Evolutionary conservation across 192 early-diverging fungal species (phyloP).

Genomic region (Backusella tarrabulga): DNA sequence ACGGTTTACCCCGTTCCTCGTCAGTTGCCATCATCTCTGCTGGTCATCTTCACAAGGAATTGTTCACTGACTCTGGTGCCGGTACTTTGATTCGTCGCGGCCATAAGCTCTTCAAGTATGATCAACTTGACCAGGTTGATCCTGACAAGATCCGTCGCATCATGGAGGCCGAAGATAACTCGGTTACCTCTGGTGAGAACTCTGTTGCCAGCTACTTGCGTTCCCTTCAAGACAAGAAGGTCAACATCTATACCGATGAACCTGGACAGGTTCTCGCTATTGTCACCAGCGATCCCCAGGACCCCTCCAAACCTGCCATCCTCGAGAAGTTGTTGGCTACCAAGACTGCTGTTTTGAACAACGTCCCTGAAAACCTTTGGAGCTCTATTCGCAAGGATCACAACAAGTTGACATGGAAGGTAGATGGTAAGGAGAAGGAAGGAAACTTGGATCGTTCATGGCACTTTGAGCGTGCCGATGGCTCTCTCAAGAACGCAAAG

Average conservation of each 20-base stretch:
- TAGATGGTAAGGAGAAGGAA: conserved; percentile 58
- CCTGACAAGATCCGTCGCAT: conserved; percentile 78
- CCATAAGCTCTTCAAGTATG: conserved; percentile 79
- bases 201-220: conserved; percentile 77
- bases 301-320: conserved; percentile 52
- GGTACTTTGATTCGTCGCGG: conserved; percentile 97
- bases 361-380: conserved; percentile 97
- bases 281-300: conserved; percentile 53
- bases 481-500: conserved; percentile 63
- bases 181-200: conserved; percentile 59
- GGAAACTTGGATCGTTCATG: conserved; percentile 70
- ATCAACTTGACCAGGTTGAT: conserved; percentile 69
- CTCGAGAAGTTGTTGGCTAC: conserved; percentile 91
- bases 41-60: conserved; percentile 97
- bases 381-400: conserved; percentile 84
- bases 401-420: conserved; percentile 78
- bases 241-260: conserved; percentile 90
- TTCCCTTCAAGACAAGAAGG: conserved; percentile 58
- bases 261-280: conserved; percentile 91
- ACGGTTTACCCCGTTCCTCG: conserved; percentile 93
- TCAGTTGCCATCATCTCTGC: conserved; percentile 99
- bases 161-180: conserved; percentile 73
- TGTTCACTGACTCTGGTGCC: conserved; percentile 97
- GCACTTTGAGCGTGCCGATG: conserved; percentile 96
- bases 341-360: conserved; percentile 86